Evolutionary conservation across 2,329 filamentous ascomycete species (phyloP).

Genomic region (Nigrospora oryzae): DNA sequence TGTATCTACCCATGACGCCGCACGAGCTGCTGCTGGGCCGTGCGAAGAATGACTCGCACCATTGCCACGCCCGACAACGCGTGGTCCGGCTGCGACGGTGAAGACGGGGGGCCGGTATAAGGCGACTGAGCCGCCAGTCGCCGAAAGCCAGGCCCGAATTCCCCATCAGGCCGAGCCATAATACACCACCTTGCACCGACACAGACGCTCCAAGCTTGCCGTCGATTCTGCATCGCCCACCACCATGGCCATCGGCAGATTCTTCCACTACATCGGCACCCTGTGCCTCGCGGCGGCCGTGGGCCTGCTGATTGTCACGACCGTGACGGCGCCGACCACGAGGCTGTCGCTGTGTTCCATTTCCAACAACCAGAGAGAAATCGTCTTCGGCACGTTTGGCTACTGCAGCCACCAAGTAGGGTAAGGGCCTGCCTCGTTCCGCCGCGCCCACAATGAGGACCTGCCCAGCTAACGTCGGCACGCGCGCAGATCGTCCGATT

Average conservation of each 20-base stretch:
- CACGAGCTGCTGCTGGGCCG: too few species aligned
- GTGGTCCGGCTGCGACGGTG: too few species aligned
- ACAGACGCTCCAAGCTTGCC: too few species aligned
- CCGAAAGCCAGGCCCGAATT: too few species aligned
- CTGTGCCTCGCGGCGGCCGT: constrained; percentile 46
- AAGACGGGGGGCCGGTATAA: too few species aligned
- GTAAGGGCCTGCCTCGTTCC: constrained; percentile 18
- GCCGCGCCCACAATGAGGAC: too few species aligned
- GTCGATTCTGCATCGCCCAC: background rate
- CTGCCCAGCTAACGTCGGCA: too few species aligned
- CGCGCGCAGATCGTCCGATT: too few species aligned
- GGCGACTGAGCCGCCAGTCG: too few species aligned
- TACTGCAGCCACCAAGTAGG: constrained; percentile 32
- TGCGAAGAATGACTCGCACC: too few species aligned
- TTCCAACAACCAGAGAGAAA: constrained; percentile 17
- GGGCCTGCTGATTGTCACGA: constrained; percentile 48
- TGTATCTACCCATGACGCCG: too few species aligned
- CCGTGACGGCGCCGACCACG: constrained; percentile 49
- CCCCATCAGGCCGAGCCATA: background rate
- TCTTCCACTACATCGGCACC: constrained; percentile 49
- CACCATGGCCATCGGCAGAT: constrained; percentile 36
- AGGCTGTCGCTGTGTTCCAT: constrained; percentile 45
- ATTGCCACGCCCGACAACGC: too few species aligned
- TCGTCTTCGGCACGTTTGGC: constrained; percentile 54
- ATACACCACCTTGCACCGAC: background rate